These are phyloP conservation scores for Aspergillus flavus DNA, from an alignment of 2,329 filamentous ascomycete species.

Conservation along the genomic window DNA sequence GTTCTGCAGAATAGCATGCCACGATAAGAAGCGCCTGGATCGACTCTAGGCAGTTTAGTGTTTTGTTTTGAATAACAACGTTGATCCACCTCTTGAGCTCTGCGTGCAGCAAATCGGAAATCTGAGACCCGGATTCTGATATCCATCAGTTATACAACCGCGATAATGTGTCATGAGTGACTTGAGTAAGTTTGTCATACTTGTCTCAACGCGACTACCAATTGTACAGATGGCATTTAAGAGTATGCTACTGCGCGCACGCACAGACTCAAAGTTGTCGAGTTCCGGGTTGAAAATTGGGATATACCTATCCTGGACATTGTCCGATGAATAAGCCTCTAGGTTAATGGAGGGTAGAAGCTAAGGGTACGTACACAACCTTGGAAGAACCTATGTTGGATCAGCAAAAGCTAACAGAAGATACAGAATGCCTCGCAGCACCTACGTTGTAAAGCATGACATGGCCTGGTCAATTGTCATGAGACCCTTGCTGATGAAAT, in stretches of 20 bases:
- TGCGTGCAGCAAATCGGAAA: slow-evolving; percentile 49
- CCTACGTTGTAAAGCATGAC: slow-evolving; percentile 37
- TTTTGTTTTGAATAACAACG: slow-evolving; percentile 46
- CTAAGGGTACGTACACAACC: slow-evolving; percentile 33
- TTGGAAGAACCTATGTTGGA: slow-evolving; percentile 36
- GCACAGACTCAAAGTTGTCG: slow-evolving; percentile 52
- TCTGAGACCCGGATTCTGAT: slow-evolving; percentile 24
- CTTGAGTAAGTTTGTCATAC: slow-evolving; percentile 15
- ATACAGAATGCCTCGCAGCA: neutral
- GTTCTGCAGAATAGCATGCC: slow-evolving; percentile 57
- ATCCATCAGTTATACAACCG: neutral
- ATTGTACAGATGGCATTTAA: slow-evolving; percentile 57
- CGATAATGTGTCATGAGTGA: neutral
- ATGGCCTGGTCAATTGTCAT: slow-evolving; percentile 37
- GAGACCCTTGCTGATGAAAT: slow-evolving; percentile 39
- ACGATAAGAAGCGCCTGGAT: slow-evolving; percentile 56
- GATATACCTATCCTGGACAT: slow-evolving; percentile 49
- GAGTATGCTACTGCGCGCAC: slow-evolving; percentile 52
- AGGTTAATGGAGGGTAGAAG: neutral
- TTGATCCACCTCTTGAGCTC: slow-evolving; percentile 51
- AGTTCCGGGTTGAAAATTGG: slow-evolving; percentile 51
- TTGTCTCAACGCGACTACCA: slow-evolving; percentile 50
- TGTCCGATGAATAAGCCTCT: neutral
- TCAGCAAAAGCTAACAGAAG: neutral
- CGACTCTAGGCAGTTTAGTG: slow-evolving; percentile 49